phyloP scores from a whole-genome alignment of 2,329 filamentous ascomycete species.

The Capronia americana region DNA sequence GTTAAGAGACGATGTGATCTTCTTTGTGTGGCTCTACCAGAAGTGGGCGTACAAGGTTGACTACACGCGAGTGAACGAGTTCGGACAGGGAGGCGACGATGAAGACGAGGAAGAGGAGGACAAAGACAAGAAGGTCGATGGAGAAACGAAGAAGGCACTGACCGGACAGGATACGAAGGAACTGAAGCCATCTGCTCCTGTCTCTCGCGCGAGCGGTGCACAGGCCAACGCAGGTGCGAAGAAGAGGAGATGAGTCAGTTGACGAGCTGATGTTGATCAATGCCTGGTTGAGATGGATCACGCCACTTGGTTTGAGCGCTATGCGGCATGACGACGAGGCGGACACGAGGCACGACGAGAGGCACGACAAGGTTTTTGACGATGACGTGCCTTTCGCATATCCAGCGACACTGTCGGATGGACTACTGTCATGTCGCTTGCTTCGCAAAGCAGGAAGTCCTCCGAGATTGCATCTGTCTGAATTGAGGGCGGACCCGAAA shows the following conservation, averaged over 20 bases:
- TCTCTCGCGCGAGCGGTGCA: slow-evolving; percentile 33
- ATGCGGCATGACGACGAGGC: background rate
- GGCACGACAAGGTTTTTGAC: background rate
- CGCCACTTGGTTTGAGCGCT: background rate
- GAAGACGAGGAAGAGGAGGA: slow-evolving; percentile 67
- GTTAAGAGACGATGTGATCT: slow-evolving; percentile 93
- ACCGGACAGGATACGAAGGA: slow-evolving; percentile 38
- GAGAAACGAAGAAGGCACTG: slow-evolving; percentile 25
- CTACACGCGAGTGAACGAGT: slow-evolving; percentile 92
- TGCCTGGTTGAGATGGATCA: background rate
- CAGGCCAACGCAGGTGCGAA: slow-evolving; percentile 34
- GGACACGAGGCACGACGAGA: background rate
- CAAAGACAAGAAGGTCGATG: slow-evolving; percentile 31
- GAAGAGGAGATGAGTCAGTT: slow-evolving; percentile 34
- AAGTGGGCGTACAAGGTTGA: slow-evolving; percentile 91
- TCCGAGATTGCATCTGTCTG: background rate
- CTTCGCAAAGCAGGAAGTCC: background rate
- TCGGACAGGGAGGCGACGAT: slow-evolving; percentile 96
- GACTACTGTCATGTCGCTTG: background rate
- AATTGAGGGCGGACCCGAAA: background rate
- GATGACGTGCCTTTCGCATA: background rate
- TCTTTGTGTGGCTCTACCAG: slow-evolving; percentile 97
- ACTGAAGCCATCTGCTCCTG: slow-evolving; percentile 35
- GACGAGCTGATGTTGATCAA: slow-evolving; percentile 1
- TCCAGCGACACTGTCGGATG: background rate